A percentile compares a stretch with the other conserved stretches of the same genome.
These are phyloP conservation scores for Penicillium sp. DNA, from an alignment of 2,329 filamentous ascomycete species.

Conservation along the genomic window DNA sequence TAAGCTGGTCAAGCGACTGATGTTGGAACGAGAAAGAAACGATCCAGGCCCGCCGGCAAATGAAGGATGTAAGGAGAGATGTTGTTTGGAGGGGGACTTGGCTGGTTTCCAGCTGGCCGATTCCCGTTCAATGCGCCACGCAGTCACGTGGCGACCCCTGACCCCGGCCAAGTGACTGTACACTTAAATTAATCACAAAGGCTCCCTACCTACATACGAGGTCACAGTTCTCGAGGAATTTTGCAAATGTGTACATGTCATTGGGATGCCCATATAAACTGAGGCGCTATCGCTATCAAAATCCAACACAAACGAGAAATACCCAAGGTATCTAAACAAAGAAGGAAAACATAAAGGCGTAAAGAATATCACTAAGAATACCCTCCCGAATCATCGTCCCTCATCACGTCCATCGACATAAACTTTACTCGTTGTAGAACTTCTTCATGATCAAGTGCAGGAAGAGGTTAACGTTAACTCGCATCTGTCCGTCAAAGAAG, in stretches of 20 bases:
- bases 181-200: background rate
- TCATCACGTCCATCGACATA: slow-evolving; percentile 24
- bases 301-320: slow-evolving; percentile 15
- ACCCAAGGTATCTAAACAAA: slow-evolving; percentile 27
- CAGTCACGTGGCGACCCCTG: slow-evolving; percentile 38
- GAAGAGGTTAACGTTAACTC: slow-evolving; percentile 94
- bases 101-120: slow-evolving; percentile 30
- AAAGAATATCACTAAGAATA: slow-evolving; percentile 23
- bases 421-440: slow-evolving; percentile 69
- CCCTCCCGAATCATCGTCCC: slow-evolving; percentile 22
- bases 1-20: slow-evolving; percentile 12
- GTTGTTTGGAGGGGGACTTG: slow-evolving; percentile 20
- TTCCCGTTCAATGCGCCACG: slow-evolving; percentile 26
- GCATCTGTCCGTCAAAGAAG: slow-evolving; percentile 82
- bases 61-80: slow-evolving; percentile 16
- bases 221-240: background rate
- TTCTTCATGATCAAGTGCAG: slow-evolving; percentile 98
- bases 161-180: slow-evolving; percentile 7
- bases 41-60: slow-evolving; percentile 18
- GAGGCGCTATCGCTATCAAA: slow-evolving; percentile 26
- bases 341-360: slow-evolving; percentile 12
- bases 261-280: slow-evolving; percentile 17
- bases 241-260: slow-evolving; percentile 27
- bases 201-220: background rate
- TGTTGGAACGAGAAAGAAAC: slow-evolving; percentile 12